phyloP scores from a whole-genome alignment of 331 rosid genomes.

The Acacia pycnantha region DNA sequence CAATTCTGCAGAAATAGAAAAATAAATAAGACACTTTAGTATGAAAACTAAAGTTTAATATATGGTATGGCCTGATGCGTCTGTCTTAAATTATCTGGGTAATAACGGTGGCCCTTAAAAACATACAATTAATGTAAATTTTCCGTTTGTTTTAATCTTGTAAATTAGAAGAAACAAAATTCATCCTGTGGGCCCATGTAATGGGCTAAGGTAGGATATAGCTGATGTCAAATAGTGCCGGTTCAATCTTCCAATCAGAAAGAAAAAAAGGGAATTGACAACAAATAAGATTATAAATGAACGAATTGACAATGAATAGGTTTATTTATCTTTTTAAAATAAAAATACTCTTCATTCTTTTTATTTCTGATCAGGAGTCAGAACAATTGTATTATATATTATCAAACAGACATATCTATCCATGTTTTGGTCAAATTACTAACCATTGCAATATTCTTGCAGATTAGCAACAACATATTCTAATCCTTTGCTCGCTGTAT shows the following conservation, averaged over 20 bases:
- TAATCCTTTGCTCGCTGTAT: conserved; percentile 91
- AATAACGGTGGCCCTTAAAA: conserved; percentile 13
- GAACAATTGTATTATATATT: not conserved
- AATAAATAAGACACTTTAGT: conserved; percentile 12
- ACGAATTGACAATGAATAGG: not conserved
- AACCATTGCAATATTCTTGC: conserved; percentile 98
- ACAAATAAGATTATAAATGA: not conserved
- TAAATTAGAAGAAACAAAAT: not conserved
- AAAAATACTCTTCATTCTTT: not conserved
- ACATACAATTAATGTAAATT: not conserved
- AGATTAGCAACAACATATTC: conserved; percentile 97
- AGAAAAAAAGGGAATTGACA: not conserved
- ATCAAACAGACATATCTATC: not conserved
- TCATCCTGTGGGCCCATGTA: not conserved
- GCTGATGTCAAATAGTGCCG: not conserved
- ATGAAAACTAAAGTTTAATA: conserved; percentile 7
- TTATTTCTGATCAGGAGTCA: not conserved
- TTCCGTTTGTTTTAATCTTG: conserved; percentile 7
- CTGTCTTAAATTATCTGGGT: conserved; percentile 16
- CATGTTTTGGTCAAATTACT: conserved; percentile 3
- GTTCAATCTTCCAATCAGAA: conserved; percentile 4
- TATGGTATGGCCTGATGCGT: conserved; percentile 11
- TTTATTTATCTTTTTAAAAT: not conserved
- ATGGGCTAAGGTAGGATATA: conserved; percentile 24
- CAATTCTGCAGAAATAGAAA: conserved; percentile 58